Base-by-base conservation (phyloP, 2,329 filamentous ascomycete species). In the Fusarium sp. region DNA sequence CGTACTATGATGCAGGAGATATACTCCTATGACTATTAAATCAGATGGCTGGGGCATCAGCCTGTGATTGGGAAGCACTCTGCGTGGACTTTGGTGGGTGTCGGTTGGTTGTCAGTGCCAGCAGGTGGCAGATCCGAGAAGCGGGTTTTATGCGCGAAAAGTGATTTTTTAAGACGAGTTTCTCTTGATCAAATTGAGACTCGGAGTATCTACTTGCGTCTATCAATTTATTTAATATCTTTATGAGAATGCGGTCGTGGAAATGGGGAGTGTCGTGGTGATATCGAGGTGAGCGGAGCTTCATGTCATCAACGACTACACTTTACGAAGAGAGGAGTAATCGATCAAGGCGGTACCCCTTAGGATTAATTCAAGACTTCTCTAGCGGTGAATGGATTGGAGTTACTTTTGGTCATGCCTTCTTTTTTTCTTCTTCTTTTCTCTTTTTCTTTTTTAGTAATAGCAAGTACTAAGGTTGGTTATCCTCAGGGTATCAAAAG, bases 41-140 rank as follows among this genome's bases (percentile, higher is more conserved):
- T 14, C 14, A 12, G 9, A 41, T 59, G 64, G 32, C 55, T 68
- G 42, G 59, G 64, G 64, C 37, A 65, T 45, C 23, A 50, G n/a
- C 4, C 20, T 20, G 18, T 18, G 14, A 14, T 14, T 46, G 41
- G 37, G 28, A 18, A 18, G 16, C 16, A 21, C 12, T 25, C 49
- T 53, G 34, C 18, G 10, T 28, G 2, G 10, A 28, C 34, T 37
- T 30, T 20, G 21, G 9, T 18, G 13, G 37, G 32, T 42, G 66
- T 23, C 57, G 46, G 43, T 30, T 45, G 56, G 21, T 40, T 41
- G 21, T 45, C 66, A 69, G 66, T 70, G 66, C 41, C 53, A 62
- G 42, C 28, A 66, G 20, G 32, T 48, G 61, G 25, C 48, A 45
- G 53, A 21, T 6, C 32, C 40, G 16, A 41, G 55, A 20, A 18